Base-by-base conservation (phyloP, 441 rosid genomes). In the Corymbia citriodora region DNA sequence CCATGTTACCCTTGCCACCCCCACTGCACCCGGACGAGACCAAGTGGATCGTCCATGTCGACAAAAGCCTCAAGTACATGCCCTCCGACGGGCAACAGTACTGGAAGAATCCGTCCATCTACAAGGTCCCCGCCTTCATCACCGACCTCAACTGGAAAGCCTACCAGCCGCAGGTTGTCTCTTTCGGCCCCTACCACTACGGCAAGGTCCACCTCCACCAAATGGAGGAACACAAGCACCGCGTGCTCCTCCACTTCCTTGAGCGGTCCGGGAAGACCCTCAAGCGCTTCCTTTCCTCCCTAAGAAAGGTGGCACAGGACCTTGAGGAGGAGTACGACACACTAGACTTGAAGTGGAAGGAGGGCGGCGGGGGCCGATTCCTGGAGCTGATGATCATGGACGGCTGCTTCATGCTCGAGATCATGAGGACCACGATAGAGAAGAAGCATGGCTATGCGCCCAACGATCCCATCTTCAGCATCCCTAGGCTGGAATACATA, bases 381-480 rank as follows among this genome's bases (percentile, higher is more conserved):
- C 89, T 95, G 87, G 91, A 89, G 72, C 36, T 95, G 91, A 93
- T 94, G 96, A 92, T 95, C 74, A 87, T 93, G 21, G 96, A 95
- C 65, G 95, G 96, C 7, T 95, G 95, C 59, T 95, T 95, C 91
- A 93, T 94, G 95, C 92, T 94, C 25, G 96, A 95, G 88, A 89
- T 93, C 81, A 50, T 95, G 19, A 88, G 93, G 9, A 59, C 87
- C 18, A 36, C 50, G 55, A 54, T 91, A 21, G 90, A 83, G 87
- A 29, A 90, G 1, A 54, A 17, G 57, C 57, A 17, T 54, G 57
- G 57, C 57, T 54, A 54, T 21, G 0, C 57, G 57, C 57, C 57
- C 57, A 54, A 54, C 57, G 57, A 54, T 21, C 21, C 57, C 21
- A 54, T 54, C 57, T 54, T 54, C 57, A 54, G 57, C 57, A 17